Conservation (phyloP, 108 stramenopile species). For the Nitzschia putrida region DNA sequence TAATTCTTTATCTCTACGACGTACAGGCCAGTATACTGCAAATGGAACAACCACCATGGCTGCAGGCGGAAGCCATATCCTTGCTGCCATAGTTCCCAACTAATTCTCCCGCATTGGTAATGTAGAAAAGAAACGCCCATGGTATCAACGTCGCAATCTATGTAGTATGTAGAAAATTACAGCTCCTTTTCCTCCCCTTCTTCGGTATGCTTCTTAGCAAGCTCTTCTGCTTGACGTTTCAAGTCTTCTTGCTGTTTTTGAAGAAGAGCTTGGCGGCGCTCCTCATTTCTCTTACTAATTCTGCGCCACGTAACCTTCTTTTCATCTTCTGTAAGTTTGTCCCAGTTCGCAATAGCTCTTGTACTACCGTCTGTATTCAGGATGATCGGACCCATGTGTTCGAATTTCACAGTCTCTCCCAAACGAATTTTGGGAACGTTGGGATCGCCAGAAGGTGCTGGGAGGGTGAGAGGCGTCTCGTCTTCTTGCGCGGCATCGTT, state of each 20-base stretch:
- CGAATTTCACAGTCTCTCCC: conserved; percentile 78
- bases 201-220: neutral
- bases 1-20: too few species aligned
- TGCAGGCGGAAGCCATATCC: conserved; percentile 55
- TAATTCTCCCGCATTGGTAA: neutral
- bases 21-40: too few species aligned
- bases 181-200: conserved; percentile 14
- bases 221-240: conserved; percentile 16
- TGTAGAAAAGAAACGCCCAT: too few species aligned
- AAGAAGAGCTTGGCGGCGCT: conserved; percentile 60
- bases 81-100: conserved; percentile 24
- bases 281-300: conserved; percentile 83
- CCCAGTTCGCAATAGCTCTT: conserved; percentile 83
- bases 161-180: neutral
- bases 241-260: conserved; percentile 48
- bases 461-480: conserved; percentile 3
- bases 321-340: conserved; percentile 73
- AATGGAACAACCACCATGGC: conserved; percentile 43
- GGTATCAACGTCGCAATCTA: too few species aligned
- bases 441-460: conserved; percentile 47
- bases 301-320: conserved; percentile 84
- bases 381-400: conserved; percentile 84
- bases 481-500: neutral
- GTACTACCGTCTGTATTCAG: conserved; percentile 83
- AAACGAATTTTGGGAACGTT: conserved; percentile 64